A percentile compares a stretch with the other conserved stretches of the same genome.
Conservation (phyloP, 2,329 filamentous ascomycete species). For the Colletotrichum tamarilloi region DNA sequence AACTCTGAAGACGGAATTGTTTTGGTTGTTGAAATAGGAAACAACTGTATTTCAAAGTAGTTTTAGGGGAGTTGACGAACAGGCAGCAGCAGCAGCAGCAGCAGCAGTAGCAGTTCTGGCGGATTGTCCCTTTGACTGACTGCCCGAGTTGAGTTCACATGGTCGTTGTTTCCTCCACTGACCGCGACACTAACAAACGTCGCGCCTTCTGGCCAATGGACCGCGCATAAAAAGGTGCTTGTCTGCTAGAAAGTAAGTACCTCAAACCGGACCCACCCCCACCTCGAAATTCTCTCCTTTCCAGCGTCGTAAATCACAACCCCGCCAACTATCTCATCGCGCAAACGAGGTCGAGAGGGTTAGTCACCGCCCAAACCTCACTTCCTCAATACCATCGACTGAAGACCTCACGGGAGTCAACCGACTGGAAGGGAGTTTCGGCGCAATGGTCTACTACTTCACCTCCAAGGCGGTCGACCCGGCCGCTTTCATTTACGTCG, state of each 20-base stretch:
- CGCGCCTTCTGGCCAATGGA: not conserved
- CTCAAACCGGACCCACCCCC: not conserved
- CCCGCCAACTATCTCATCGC: not conserved
- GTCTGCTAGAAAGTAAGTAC: not conserved
- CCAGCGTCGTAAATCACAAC: not conserved
- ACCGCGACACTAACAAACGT: not conserved
- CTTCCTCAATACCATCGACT: too few relatives aligned
- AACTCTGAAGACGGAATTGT: too few relatives aligned
- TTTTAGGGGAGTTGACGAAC: too few relatives aligned
- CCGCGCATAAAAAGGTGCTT: rapidly evolving
- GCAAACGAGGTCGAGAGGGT: not conserved
- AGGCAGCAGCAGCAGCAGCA: not conserved
- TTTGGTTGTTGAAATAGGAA: too few relatives aligned
- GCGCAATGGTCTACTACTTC: constrained; percentile 92
- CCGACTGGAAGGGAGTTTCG: too few relatives aligned
- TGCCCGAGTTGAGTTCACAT: not conserved
- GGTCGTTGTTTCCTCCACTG: not conserved
- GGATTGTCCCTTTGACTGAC: not conserved
- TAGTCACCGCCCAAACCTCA: too few relatives aligned
- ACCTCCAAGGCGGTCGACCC: constrained; percentile 87
- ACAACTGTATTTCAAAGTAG: too few relatives aligned
- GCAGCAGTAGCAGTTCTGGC: too few relatives aligned
- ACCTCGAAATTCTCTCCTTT: constrained; percentile 35
- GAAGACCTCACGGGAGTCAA: not conserved
- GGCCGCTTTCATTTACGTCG: constrained; percentile 90